A percentile compares a stretch with the other conserved stretches of the same genome.
Evolutionary conservation across 169 alveolate genomes (phyloP).

Genomic region (Plasmodium chabaudi): DNA sequence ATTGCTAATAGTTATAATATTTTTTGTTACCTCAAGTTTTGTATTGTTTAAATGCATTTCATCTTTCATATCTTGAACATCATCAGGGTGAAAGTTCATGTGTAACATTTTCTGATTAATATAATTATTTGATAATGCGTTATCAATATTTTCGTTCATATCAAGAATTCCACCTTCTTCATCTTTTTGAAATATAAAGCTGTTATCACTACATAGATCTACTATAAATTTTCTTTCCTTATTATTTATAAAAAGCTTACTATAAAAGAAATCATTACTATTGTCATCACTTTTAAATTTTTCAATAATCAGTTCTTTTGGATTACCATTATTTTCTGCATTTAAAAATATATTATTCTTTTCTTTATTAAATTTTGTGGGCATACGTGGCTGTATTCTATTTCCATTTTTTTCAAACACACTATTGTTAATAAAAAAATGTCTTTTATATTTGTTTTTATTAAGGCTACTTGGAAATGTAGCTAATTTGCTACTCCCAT

Average conservation of each 20-base stretch:
- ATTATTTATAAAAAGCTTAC: slow-evolving; percentile 34
- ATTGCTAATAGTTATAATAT: slow-evolving; percentile 23
- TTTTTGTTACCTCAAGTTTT: background rate
- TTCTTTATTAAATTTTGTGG: background rate
- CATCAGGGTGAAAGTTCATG: background rate
- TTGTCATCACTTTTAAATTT: background rate
- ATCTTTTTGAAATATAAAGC: slow-evolving; percentile 44
- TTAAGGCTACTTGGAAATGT: background rate
- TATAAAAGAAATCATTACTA: slow-evolving; percentile 24
- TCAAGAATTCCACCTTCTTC: background rate
- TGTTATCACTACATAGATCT: slow-evolving; percentile 71
- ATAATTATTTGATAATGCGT: background rate
- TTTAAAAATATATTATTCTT: slow-evolving; percentile 12
- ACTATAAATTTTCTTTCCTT: slow-evolving; percentile 39
- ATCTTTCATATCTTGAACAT: slow-evolving; percentile 14
- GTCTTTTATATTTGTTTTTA: background rate
- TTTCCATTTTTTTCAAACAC: slow-evolving; percentile 9
- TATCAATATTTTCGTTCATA: background rate
- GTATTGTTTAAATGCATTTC: slow-evolving; percentile 28
- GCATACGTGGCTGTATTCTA: background rate
- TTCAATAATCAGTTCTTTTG: slow-evolving; percentile 12
- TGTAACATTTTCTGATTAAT: background rate
- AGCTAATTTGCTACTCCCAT: background rate
- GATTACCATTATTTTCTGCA: background rate
- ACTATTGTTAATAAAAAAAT: slow-evolving; percentile 20